Base-by-base conservation (phyloP, 2,329 filamentous ascomycete genomes). In the Ophiognomonia clavigignenti-juglandacearum region DNA sequence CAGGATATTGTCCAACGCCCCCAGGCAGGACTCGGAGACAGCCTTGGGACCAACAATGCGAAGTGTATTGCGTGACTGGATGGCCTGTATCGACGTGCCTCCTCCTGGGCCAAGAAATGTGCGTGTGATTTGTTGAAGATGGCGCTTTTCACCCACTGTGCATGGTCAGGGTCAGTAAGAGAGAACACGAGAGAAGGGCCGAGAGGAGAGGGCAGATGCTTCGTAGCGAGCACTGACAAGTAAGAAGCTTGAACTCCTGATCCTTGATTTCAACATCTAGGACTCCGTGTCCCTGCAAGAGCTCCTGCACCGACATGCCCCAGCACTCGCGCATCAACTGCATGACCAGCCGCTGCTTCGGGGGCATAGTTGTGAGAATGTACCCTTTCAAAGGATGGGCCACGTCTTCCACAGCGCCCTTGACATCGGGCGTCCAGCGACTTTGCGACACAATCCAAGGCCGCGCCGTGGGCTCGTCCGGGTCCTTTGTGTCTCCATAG, bases 261-360 rank as follows among this genome's bases (percentile, higher is more conserved):
- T 64, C 64, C 11, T 60, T 56, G 18, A 79, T 53, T 50, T 55
- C 62, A 6, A 79, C 48, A 3, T 59, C 61, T 1, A 67, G 57
- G 26, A 63, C 61, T 6, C 77, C 77, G 4, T 69, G 57, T 6
- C 63, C 64, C 18, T 69, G 64, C 13, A 69, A 56, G 14, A 74
- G 57, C 52, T 78, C 73, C 45, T 67, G 63, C 3, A 72, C 67
- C 8, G 70, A 64, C n/a, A 81, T 53, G 3, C 64, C 66, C 78
- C 78, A 82, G 48, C 67, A 70, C 20, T 68, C 60, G 11, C 66
- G 65, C 64, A 81, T 63, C 44, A 82, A 61, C 46, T 61, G 61
- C 14, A 71, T 51, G 1, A 63, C 70, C 10, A 71, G 56, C 23
- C 53, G 63, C 32, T 68, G 58, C 57, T 80, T 81, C 4, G 56